A percentile compares a stretch with the other conserved stretches of the same genome.
phyloP scores from a whole-genome alignment of 345 rosid genomes.

The Eucalyptus erythrocorys region DNA sequence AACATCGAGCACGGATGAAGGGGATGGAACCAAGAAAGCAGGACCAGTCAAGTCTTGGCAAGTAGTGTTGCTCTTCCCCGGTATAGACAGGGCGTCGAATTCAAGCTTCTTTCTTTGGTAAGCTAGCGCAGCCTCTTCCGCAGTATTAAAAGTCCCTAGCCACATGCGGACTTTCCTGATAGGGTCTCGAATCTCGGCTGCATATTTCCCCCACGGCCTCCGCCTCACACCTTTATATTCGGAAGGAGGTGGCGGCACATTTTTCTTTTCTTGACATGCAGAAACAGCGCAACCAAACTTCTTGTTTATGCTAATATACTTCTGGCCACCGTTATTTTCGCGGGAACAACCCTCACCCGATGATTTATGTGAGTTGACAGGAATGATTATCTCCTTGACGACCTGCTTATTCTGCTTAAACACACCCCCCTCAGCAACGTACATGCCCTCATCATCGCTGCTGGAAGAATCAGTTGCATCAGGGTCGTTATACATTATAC shows the following conservation, averaged over 20 bases:
- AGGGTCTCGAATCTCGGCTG: background rate
- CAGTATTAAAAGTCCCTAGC: background rate
- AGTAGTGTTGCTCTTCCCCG: background rate
- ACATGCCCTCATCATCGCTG: background rate
- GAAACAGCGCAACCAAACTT: background rate
- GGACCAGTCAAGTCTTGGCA: background rate
- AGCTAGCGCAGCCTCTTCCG: background rate
- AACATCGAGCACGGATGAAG: background rate
- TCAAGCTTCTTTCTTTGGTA: background rate
- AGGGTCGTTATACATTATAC: background rate
- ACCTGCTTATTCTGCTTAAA: background rate
- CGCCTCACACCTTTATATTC: background rate
- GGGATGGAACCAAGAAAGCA: background rate
- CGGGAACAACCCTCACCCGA: background rate
- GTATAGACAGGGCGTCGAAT: background rate
- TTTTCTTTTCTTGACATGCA: background rate
- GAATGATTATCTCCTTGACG: background rate
- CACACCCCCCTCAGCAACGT: background rate
- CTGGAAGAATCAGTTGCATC: background rate
- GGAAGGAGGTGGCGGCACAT: background rate
- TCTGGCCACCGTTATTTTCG: background rate
- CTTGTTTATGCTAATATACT: background rate
- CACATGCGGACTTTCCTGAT: background rate
- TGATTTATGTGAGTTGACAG: background rate
- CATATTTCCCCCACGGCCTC: background rate